These are phyloP conservation scores for Acacia pycnantha DNA, from an alignment of 331 rosid species.

Conservation along the genomic window DNA sequence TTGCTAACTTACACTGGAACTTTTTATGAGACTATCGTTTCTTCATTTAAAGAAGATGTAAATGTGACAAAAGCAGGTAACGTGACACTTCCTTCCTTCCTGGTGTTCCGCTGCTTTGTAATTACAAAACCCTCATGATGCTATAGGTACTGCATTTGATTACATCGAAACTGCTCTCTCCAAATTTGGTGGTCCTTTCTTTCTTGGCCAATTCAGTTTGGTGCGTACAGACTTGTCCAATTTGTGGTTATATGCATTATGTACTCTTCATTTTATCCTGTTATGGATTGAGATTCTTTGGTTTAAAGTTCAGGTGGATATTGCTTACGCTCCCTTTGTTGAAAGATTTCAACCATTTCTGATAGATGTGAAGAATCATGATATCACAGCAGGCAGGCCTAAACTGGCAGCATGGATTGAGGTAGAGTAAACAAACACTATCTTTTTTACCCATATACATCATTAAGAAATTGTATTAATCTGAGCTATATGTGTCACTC, in stretches of 20 bases:
- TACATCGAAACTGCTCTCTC: slow-evolving; percentile 66
- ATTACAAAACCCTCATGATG: not conserved
- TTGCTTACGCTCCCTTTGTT: slow-evolving; percentile 77
- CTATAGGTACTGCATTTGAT: slow-evolving; percentile 60
- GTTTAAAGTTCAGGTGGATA: slow-evolving; percentile 65
- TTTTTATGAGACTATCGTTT: slow-evolving; percentile 46
- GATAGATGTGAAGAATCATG: slow-evolving; percentile 58
- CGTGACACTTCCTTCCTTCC: slow-evolving; percentile 28
- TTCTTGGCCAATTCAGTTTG: slow-evolving; percentile 78
- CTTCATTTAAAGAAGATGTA: slow-evolving; percentile 60
- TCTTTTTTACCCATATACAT: not conserved
- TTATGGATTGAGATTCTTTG: not conserved
- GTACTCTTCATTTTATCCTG: not conserved
- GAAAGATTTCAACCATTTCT: slow-evolving; percentile 70
- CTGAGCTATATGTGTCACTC: not conserved
- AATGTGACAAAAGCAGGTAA: slow-evolving; percentile 50
- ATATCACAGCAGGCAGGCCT: slow-evolving; percentile 68
- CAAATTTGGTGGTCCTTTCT: slow-evolving; percentile 77
- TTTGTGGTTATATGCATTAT: not conserved
- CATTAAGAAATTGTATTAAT: not conserved
- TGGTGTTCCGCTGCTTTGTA: not conserved
- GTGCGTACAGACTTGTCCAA: slow-evolving; percentile 38
- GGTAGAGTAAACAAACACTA: slow-evolving; percentile 35
- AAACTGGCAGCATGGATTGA: slow-evolving; percentile 68
- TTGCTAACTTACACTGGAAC: slow-evolving; percentile 55